Evolutionary conservation across 108 stramenopile species (phyloP).

Genomic region (Skeletonema potamos): DNA sequence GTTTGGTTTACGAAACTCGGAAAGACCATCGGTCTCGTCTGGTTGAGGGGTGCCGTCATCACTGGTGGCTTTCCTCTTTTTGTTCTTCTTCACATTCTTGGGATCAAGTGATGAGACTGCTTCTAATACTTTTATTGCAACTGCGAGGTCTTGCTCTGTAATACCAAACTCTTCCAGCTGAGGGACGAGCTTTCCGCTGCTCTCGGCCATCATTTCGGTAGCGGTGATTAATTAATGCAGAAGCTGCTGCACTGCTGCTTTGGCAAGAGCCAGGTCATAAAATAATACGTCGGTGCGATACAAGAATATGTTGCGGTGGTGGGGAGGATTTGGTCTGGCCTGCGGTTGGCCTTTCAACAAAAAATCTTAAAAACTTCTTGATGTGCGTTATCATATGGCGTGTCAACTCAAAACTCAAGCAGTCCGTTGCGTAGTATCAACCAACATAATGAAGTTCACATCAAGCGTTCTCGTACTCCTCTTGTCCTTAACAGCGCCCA

Average conservation of each 20-base stretch:
- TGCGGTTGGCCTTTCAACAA: too few species aligned
- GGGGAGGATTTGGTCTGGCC: too few species aligned
- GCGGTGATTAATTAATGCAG: too few species aligned
- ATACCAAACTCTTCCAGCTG: conserved; percentile 37
- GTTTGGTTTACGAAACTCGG: conserved; percentile 48
- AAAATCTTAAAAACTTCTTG: neutral
- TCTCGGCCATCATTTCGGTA: neutral
- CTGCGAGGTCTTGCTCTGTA: conserved; percentile 47
- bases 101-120: conserved; percentile 54
- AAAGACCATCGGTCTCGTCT: conserved; percentile 31
- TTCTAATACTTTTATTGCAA: conserved; percentile 56
- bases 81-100: conserved; percentile 14
- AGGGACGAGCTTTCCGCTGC: conserved; percentile 1
- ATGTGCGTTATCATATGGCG: too few species aligned
- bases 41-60: conserved; percentile 10
- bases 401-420: too few species aligned
- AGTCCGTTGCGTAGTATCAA: too few species aligned
- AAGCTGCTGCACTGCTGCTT: neutral
- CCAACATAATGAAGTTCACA: conserved; percentile 7
- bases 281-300: too few species aligned
- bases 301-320: too few species aligned
- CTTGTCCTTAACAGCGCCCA: conserved; percentile 6
- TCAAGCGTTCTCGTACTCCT: conserved; percentile 16
- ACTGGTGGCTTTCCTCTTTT: conserved; percentile 15
- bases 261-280: too few species aligned